These are phyloP conservation scores for Verbascum thapsus DNA, from an alignment of 257 asterid species.

Conservation along the genomic window DNA sequence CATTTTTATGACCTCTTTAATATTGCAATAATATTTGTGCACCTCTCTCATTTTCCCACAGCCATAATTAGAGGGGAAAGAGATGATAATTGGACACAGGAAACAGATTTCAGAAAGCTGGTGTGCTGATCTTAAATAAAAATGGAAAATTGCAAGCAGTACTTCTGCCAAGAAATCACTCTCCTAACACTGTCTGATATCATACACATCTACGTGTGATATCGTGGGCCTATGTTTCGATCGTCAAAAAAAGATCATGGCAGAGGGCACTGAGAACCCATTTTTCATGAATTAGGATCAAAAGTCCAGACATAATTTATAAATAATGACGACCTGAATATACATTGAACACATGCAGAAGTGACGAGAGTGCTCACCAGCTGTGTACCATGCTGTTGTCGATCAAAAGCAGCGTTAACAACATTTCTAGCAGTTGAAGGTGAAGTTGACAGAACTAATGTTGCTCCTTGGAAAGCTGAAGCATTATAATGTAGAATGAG, in stretches of 20 bases:
- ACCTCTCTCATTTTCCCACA: neutral
- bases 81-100: neutral
- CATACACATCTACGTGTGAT: conserved; percentile 12
- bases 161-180: conserved; percentile 12
- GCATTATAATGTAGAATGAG: conserved; percentile 31
- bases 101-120: conserved; percentile 15
- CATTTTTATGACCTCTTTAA: conserved; percentile 1
- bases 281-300: conserved; percentile 3
- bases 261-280: conserved; percentile 3
- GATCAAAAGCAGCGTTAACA: conserved; percentile 81
- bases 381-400: conserved; percentile 78
- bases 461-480: conserved; percentile 84
- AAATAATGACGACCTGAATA: conserved; percentile 9
- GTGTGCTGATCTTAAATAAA: conserved; percentile 3
- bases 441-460: conserved; percentile 57
- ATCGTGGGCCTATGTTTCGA: neutral
- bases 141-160: conserved; percentile 7
- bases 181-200: conserved; percentile 13
- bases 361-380: conserved; percentile 55
- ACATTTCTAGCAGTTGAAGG: conserved; percentile 75
- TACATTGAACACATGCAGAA: conserved; percentile 21
- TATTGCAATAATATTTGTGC: conserved; percentile 16
- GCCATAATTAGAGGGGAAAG: conserved; percentile 7
- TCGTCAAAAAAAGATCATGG: neutral
- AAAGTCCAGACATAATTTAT: conserved; percentile 19